Conservation (phyloP, 2,329 filamentous ascomycete genomes). For the Ascocoryne sarcoides region DNA sequence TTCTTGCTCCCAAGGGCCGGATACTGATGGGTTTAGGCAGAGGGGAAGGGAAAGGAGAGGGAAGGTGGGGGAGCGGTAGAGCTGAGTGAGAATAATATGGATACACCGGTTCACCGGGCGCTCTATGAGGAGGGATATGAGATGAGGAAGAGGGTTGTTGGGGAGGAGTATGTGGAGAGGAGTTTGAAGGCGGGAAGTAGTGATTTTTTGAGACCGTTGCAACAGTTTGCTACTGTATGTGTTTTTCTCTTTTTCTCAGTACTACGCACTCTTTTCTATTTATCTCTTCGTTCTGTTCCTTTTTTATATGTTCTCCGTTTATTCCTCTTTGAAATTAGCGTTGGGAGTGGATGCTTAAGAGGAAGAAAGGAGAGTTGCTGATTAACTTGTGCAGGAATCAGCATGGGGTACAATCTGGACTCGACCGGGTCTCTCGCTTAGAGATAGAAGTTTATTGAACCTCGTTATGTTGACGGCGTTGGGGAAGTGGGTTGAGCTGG, state of each 20-base stretch:
- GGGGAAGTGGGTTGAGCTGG: slow-evolving; percentile 25
- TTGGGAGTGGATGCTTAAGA: too few relatives aligned
- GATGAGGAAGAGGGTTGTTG: slow-evolving; percentile 23
- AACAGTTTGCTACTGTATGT: slow-evolving; percentile 24
- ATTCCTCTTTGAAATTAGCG: too few relatives aligned
- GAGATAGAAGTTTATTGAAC: slow-evolving; percentile 23
- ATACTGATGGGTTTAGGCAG: too few relatives aligned
- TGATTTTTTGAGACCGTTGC: slow-evolving; percentile 23
- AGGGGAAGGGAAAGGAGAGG: too few relatives aligned
- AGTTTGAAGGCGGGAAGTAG: slow-evolving; percentile 15
- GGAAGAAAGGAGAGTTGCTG: not conserved
- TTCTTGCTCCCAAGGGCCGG: too few relatives aligned
- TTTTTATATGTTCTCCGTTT: not conserved
- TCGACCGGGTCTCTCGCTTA: slow-evolving; percentile 20
- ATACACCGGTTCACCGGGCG: slow-evolving; percentile 13
- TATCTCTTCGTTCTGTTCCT: not conserved
- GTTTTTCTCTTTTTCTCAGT: not conserved
- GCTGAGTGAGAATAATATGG: slow-evolving; percentile 26
- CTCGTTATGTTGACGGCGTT: slow-evolving; percentile 26
- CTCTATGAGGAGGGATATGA: slow-evolving; percentile 18
- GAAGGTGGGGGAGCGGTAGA: too few relatives aligned
- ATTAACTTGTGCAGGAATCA: slow-evolving; percentile 15
- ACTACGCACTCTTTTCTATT: not conserved
- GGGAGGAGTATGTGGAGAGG: slow-evolving; percentile 22
- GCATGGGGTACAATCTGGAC: slow-evolving; percentile 28